Evolutionary conservation across 1,284 basidiomycete species (phyloP).

Genomic region (Lentinus polychrous): DNA sequence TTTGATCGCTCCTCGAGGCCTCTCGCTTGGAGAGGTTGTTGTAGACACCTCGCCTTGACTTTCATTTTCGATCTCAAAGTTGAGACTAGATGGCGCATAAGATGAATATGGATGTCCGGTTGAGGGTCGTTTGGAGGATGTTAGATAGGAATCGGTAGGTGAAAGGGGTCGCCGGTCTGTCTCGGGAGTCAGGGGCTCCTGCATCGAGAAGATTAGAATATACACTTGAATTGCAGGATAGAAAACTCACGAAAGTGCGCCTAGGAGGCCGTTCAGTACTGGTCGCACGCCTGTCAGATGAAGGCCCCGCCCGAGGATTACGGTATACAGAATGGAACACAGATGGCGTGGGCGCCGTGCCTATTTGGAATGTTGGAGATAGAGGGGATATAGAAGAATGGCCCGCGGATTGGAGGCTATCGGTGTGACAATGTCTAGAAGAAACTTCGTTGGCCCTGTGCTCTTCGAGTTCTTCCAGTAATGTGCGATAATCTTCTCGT

Average conservation of each 20-base stretch:
- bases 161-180: slow-evolving; percentile 49
- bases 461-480: slow-evolving; percentile 74
- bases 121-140: slow-evolving; percentile 34
- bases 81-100: slow-evolving; percentile 35
- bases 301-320: slow-evolving; percentile 9
- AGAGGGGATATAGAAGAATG: slow-evolving; percentile 15
- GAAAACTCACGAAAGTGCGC: slow-evolving; percentile 34
- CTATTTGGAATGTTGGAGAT: slow-evolving; percentile 24
- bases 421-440: slow-evolving; percentile 18
- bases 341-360: slow-evolving; percentile 20
- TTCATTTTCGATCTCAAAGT: slow-evolving; percentile 43
- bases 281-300: slow-evolving; percentile 17
- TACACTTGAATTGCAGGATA: background rate
- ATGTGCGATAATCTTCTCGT: slow-evolving; percentile 64
- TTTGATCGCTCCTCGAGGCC: slow-evolving; percentile 31
- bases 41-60: slow-evolving; percentile 28
- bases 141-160: slow-evolving; percentile 41
- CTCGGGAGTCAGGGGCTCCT: slow-evolving; percentile 62
- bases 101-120: slow-evolving; percentile 32
- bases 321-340: slow-evolving; percentile 17
- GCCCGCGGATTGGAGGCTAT: slow-evolving; percentile 17
- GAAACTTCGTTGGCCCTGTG: slow-evolving; percentile 39
- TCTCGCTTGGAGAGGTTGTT: slow-evolving; percentile 30
- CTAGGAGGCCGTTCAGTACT: slow-evolving; percentile 24
- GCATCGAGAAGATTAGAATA: background rate